phyloP scores from a whole-genome alignment of 768 basidiomycete genomes.

The Sarcodon aspratus region DNA sequence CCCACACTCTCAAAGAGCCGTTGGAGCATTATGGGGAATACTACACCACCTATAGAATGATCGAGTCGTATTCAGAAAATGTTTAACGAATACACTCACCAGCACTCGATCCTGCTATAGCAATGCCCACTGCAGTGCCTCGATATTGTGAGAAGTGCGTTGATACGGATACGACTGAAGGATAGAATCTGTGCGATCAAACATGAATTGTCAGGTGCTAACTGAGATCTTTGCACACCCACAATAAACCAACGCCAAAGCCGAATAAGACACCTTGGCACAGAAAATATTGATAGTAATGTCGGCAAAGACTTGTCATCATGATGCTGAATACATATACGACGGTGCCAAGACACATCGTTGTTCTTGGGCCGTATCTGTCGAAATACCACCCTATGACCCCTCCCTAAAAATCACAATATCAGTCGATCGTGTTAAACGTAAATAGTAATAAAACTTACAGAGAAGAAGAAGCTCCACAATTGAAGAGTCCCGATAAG shows the following conservation, averaged over 20 bases:
- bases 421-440: neutral
- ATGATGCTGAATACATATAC: constrained; percentile 41
- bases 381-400: constrained; percentile 53
- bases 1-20: constrained; percentile 41
- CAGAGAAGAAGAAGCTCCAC: constrained; percentile 60
- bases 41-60: constrained; percentile 50
- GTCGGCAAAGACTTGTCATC: constrained; percentile 44
- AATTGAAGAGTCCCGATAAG: constrained; percentile 64
- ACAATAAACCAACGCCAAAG: constrained; percentile 55
- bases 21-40: constrained; percentile 58
- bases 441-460: constrained; percentile 18
- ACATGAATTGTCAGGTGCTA: constrained; percentile 2
- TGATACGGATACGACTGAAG: constrained; percentile 52
- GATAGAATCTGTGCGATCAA: constrained; percentile 46
- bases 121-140: constrained; percentile 63
- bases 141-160: constrained; percentile 56
- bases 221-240: constrained; percentile 14
- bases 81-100: constrained; percentile 27
- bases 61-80: constrained; percentile 13
- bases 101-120: constrained; percentile 60
- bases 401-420: constrained; percentile 34
- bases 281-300: constrained; percentile 51
- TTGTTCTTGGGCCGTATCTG: constrained; percentile 39
- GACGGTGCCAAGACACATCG: constrained; percentile 41
- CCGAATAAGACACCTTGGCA: constrained; percentile 58